Evolutionary conservation across 306 rosid genomes (phyloP).

Genomic region (Castanea mollissima): DNA sequence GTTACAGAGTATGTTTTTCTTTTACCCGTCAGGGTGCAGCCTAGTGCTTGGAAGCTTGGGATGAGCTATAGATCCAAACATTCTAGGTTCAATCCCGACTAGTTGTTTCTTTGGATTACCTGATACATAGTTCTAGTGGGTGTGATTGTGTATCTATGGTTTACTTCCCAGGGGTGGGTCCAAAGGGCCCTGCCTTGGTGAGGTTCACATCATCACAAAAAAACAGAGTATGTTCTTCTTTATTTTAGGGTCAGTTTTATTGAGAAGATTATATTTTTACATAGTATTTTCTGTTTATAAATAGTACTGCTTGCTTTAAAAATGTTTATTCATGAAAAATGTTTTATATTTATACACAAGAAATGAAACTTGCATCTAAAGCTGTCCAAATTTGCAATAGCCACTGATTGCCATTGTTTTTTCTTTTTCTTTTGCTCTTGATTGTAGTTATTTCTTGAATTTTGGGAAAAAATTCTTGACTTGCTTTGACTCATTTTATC

Average conservation of each 20-base stretch:
- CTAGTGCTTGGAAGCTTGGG: too few species aligned
- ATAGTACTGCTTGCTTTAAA: neutral
- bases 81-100: too few species aligned
- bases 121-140: too few species aligned
- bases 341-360: neutral
- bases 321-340: neutral
- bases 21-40: neutral
- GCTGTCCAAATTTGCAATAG: neutral
- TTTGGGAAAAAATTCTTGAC: neutral
- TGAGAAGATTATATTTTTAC: too few species aligned
- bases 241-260: neutral
- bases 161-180: too few species aligned
- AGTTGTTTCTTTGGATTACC: too few species aligned
- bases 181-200: too few species aligned
- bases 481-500: slow-evolving; percentile 11
- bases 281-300: neutral
- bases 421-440: neutral
- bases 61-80: too few species aligned
- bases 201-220: too few species aligned
- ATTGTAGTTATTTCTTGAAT: neutral
- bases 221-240: neutral
- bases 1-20: neutral
- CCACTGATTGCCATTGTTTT: neutral
- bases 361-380: neutral
- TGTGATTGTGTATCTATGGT: too few species aligned